Evolutionary conservation across 2,329 filamentous ascomycete species (phyloP).

Genomic region (Cladosporium sp.): DNA sequence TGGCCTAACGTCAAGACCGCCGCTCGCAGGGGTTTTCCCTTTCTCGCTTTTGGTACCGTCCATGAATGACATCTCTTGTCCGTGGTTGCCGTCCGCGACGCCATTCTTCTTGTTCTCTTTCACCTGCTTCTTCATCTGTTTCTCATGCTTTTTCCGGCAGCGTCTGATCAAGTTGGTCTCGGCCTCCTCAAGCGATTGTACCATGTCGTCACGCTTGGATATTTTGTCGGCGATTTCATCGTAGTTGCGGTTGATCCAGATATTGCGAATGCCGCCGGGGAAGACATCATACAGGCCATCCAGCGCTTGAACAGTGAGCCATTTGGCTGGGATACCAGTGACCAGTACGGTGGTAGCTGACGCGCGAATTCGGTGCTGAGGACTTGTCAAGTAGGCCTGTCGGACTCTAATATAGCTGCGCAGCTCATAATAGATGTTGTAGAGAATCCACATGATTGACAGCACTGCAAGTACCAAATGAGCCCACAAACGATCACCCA

Average conservation of each 20-base stretch:
- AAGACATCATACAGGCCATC: conserved; percentile 90
- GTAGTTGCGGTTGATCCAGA: conserved; percentile 93
- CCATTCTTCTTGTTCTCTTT: conserved; percentile 50
- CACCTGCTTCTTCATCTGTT: conserved; percentile 51
- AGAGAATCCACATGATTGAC: conserved; percentile 81
- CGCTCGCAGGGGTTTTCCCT: not conserved
- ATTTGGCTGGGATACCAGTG: conserved; percentile 84
- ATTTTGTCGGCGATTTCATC: conserved; percentile 84
- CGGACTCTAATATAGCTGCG: conserved; percentile 87
- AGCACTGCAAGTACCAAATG: conserved; percentile 78
- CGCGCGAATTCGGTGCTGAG: conserved; percentile 87
- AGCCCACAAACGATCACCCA: conserved; percentile 70
- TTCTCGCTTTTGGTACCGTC: conserved; percentile 3
- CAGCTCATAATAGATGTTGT: conserved; percentile 82
- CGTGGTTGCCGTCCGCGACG: not conserved
- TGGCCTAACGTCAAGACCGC: not conserved
- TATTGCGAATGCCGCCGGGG: conserved; percentile 88
- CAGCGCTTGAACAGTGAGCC: conserved; percentile 81
- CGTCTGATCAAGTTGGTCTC: conserved; percentile 80
- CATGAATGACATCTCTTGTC: conserved; percentile 37
- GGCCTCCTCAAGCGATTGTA: conserved; percentile 71
- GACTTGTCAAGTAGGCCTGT: conserved; percentile 91
- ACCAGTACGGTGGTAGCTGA: conserved; percentile 96
- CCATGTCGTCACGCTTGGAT: conserved; percentile 69
- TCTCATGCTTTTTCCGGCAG: conserved; percentile 77